phyloP scores from a whole-genome alignment of 1,284 basidiomycete species.

The Coniferiporia weirii region DNA sequence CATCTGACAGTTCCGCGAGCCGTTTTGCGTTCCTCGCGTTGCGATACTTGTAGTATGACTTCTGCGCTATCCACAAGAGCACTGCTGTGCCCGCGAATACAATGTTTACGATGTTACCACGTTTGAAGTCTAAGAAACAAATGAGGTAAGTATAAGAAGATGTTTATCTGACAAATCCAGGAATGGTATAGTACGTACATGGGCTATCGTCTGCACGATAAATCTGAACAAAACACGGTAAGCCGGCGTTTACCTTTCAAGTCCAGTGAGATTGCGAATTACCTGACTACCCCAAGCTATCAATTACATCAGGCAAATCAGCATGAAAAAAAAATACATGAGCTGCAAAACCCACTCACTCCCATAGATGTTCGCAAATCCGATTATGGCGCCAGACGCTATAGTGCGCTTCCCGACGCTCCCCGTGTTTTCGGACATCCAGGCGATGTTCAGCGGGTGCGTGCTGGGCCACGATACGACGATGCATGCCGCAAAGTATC shows the following conservation, averaged over 20 bases:
- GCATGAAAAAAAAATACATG: neutral
- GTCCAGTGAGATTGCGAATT: too few species aligned
- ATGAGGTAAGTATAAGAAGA: neutral
- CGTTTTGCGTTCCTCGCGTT: constrained; percentile 26
- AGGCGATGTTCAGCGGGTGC: constrained; percentile 36
- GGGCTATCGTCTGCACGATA: constrained; percentile 35
- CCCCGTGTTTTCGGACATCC: constrained; percentile 38
- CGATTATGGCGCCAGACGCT: constrained; percentile 33
- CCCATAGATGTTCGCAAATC: constrained; percentile 30
- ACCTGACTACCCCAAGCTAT: constrained; percentile 13
- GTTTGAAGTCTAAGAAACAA: constrained; percentile 28
- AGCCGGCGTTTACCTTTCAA: neutral
- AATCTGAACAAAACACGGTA: constrained; percentile 23
- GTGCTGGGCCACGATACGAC: constrained; percentile 36
- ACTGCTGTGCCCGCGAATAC: constrained; percentile 31
- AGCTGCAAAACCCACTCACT: constrained; percentile 1
- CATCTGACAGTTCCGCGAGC: constrained; percentile 23
- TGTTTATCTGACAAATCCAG: too few species aligned
- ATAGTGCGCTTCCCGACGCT: constrained; percentile 33
- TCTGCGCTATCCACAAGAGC: constrained; percentile 32
- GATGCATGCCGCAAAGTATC: constrained; percentile 32
- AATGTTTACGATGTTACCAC: constrained; percentile 36
- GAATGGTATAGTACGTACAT: constrained; percentile 20
- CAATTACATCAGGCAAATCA: neutral
- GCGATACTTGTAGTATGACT: constrained; percentile 27